Base-by-base conservation (phyloP, 108 stramenopile genomes). In the Conticribra guillardii region DNA sequence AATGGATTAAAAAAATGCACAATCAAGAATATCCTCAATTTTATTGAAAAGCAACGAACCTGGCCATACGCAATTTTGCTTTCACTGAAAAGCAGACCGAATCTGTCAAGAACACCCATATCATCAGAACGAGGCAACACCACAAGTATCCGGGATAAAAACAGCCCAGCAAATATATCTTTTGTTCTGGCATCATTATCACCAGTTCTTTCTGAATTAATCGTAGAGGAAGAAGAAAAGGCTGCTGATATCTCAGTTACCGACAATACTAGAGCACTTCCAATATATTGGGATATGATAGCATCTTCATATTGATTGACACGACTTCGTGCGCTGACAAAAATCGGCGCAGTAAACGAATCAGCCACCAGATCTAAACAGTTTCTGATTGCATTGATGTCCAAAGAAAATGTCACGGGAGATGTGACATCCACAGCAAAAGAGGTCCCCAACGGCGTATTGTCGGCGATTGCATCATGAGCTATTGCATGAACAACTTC, bases 341-440 rank as follows among this genome's bases (percentile, higher is more conserved):
- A 69, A 17, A 76, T 67, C 9, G 86, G 84, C 64, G 77, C 46
- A 3, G 83, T 47, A 21, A 91, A 56, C 33, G 81, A 79, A 32
- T 79, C 69, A 18, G 85, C 54, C 5, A 76, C 49, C 23, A 81
- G 53, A 24, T 85, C 62, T 9, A 55, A 46, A 53, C 71, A 46
- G 27, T 31, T 68, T 53, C 87, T 77, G 4, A 79, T 45, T n/a
- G 62, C 82, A 44, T 84, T 61, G 26, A 69, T 48, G 45, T 75
- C 55, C 11, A 86, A 52, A 32, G 67, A 64, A 30, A 91, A 53
- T 41, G 61, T 69, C 18, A 84, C 53, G 14, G 77, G 74, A 41
- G 70, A 77, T 17, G 62, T 68, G 29, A 85, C 48, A 48, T 87
- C 84, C 23, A 71, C 60, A 47, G 84, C 74, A 33, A 76, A 57